Conservation (phyloP, 2,329 filamentous ascomycete genomes). For the Tolypocladium album region DNA sequence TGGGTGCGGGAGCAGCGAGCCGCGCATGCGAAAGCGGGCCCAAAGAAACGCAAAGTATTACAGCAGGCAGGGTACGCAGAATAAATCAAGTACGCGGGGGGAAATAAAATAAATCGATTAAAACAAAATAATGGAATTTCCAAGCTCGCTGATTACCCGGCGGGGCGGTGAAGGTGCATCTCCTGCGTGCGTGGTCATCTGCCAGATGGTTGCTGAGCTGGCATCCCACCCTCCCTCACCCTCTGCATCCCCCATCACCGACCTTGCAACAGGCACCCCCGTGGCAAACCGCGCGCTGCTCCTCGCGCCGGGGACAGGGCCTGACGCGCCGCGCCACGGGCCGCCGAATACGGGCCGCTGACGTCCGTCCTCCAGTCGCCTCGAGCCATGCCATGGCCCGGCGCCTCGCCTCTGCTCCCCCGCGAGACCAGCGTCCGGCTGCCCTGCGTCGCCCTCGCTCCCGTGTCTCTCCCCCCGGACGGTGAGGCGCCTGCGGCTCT, state of each 20-base stretch:
- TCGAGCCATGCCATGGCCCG: not conserved
- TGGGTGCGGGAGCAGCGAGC: not conserved
- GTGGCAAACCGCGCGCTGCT: not conserved
- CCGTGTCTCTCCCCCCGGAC: not conserved
- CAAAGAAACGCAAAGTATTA: not conserved
- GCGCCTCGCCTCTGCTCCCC: not conserved
- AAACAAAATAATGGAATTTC: not conserved
- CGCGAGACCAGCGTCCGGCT: not conserved
- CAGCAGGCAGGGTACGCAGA: not conserved
- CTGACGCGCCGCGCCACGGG: not conserved
- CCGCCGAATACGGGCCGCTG: not conserved
- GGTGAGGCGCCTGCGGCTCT: not conserved
- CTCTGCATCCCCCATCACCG: constrained; percentile 1
- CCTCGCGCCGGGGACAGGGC: not conserved
- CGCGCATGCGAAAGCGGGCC: not conserved
- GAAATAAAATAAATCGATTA: not conserved
- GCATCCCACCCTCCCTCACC: constrained; percentile 13
- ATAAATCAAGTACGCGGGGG: not conserved
- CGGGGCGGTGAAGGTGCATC: constrained; percentile 4
- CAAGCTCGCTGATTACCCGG: constrained; percentile 1
- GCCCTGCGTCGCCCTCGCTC: not conserved
- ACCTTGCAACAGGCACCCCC: not conserved
- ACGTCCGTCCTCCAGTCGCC: not conserved
- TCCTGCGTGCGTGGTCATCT: constrained; percentile 20
- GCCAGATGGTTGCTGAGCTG: constrained; percentile 23